A percentile compares a stretch with the other conserved stretches of the same genome.
These are phyloP conservation scores for Skeletonema grethae DNA, from an alignment of 108 stramenopile genomes.

Conservation along the genomic window DNA sequence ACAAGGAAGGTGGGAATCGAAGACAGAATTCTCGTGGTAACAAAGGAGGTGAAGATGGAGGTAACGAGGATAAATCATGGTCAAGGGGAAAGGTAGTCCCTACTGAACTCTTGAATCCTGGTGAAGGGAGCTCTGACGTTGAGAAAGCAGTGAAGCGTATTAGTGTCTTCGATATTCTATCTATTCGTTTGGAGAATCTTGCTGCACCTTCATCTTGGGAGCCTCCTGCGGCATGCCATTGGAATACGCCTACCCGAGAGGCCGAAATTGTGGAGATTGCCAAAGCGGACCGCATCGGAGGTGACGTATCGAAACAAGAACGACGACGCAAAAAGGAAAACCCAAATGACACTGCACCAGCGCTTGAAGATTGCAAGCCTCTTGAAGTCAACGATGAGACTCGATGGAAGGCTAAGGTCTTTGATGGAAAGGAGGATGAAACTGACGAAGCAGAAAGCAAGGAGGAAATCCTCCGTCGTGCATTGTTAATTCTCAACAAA, in stretches of 20 bases:
- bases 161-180: conserved; percentile 49
- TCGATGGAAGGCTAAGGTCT: conserved; percentile 69
- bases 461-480: conserved; percentile 65
- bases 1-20: conserved; percentile 32
- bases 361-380: conserved; percentile 75
- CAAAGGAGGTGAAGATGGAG: conserved; percentile 12
- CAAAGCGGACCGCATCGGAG: conserved; percentile 45
- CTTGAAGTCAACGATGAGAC: conserved; percentile 84
- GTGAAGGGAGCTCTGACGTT: conserved; percentile 55
- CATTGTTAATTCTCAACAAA: conserved; percentile 89
- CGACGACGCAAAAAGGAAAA: conserved; percentile 21
- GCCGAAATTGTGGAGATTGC: conserved; percentile 38
- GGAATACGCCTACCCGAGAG: conserved; percentile 48
- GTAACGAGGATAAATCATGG: conserved; percentile 21
- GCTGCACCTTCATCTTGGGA: conserved; percentile 51
- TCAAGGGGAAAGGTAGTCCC: conserved; percentile 32
- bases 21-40: conserved; percentile 39
- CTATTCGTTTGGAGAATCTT: conserved; percentile 56
- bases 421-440: conserved; percentile 34
- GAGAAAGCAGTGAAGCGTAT: conserved; percentile 71
- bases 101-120: conserved; percentile 47
- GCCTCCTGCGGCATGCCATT: conserved; percentile 46
- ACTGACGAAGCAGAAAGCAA: conserved; percentile 38
- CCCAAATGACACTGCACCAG: conserved; percentile 71
- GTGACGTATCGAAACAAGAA: conserved; percentile 35